Base-by-base conservation (phyloP, 106 monocot genomes). In the Platanthera zijinensis region DNA sequence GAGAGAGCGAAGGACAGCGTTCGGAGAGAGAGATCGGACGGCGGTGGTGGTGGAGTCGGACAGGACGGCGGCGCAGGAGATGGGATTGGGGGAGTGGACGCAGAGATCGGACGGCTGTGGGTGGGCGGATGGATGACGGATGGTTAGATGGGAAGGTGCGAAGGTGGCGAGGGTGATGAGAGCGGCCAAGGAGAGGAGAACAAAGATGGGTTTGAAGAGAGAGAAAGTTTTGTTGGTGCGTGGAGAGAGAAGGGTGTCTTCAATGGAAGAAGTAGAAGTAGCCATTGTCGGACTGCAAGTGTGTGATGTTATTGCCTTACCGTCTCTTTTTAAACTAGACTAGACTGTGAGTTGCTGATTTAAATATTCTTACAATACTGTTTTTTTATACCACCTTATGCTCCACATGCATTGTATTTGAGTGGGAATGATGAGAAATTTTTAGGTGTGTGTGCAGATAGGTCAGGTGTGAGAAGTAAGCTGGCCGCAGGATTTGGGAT, bases 61-160 rank as follows among this genome's bases (percentile, higher is more conserved):
- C 32, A 87, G 77, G 69, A 84, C 68, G 75, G 75, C 73, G 15
- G 32, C 48, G 81, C 84, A 87, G 12, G 75, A 63, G 21, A 47
- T 0, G 5, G 51, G 78, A 69, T 78, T 61, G 13, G 77, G 78
- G 47, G 83, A 80, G 13, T 32, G 51, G 50, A 74, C 13, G 75
- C 85, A 85, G 39, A 82, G 71, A 39, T 71, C 54, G 3, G 82
- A 71, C 53, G 72, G 75, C 19, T 69, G 73, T 45, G 28, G 14
- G 12, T 13, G 62, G 22, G 7, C 47, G 17, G 62, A 52, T 48
- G n/a, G 46, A 7, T n/a, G 8, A 57, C 14, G 22, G 51, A 11
- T 3, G 74, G 47, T 67, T 50, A 45, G 17, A 17, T 70, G 83
- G 5, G 45, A n/a, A 57, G 76, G 49, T 30, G 72, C 6, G 39